A percentile compares a stretch with the other conserved stretches of the same genome.
Evolutionary conservation across 768 basidiomycete genomes (phyloP).

Genomic region (Lactifluus piperatus): DNA sequence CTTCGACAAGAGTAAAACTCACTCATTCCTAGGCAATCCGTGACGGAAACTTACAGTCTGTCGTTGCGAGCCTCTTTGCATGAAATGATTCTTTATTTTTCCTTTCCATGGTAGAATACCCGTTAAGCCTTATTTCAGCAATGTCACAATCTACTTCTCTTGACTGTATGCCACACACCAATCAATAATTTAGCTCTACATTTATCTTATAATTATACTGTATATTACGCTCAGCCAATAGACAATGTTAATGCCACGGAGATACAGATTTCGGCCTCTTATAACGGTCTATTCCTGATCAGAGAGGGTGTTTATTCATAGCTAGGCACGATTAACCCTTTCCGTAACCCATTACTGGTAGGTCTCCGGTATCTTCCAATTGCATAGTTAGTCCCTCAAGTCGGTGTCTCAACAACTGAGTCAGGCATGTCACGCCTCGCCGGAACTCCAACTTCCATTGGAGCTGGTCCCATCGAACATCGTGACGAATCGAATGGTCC

Average conservation of each 20-base stretch:
- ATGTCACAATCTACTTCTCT: not conserved
- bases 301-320: no score
- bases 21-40: conserved; percentile 39
- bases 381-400: no score
- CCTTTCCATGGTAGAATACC: not conserved
- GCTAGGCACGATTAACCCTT: no score
- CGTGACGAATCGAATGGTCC: no score
- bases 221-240: not conserved
- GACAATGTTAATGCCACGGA: not conserved
- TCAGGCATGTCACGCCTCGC: no score
- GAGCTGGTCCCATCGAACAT: no score
- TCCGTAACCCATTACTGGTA: no score
- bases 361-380: no score
- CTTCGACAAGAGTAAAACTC: not conserved
- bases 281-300: no score
- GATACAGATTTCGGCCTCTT: not conserved
- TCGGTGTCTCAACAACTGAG: no score
- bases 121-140: no score
- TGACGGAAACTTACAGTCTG: conserved; percentile 55
- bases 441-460: no score
- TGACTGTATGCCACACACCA: not conserved
- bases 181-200: not conserved
- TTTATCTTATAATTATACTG: not conserved
- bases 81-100: not conserved
- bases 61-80: conserved; percentile 46